Evolutionary conservation across 1,139 yeast species (phyloP), one percentile per base, ranked within the genome.

Genomic region (Spencermartinsiella ligniputridi): DNA sequence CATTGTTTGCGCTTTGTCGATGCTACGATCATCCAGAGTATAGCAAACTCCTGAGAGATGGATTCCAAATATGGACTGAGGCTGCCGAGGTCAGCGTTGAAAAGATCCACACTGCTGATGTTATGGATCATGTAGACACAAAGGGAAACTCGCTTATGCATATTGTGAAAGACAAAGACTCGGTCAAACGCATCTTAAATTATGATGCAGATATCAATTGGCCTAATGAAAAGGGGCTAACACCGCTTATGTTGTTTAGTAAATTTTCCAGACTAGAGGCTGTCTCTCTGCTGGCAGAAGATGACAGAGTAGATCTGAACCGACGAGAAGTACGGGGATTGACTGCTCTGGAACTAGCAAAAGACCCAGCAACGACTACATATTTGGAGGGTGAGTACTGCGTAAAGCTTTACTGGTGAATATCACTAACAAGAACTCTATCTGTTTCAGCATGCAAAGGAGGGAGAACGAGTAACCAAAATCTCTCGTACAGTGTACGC

Each of bases 11-110:
- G 4, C 63, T 87, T 3, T 79, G 88, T 53, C 69, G 96, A 40
- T 81, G 92, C 51, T 90, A 90, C 63, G 97, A 90, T 59, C 92
- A 86, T 54, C 67, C 76, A 0, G 64, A 78, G 21, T 90, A 90
- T 59, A 62, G 69, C 1, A 61, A 60, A 1, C 62, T 89, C 55
- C 63, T 87, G 2, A 50, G 58, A 12, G 61, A 59, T 2, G 78
- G 81, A 0, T 74, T 84, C 45, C 52, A 61, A 0, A 69, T 75
- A 2, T 57, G 62, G 59, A 46, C 42, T 21, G 24, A 39, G 20
- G 41, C 40, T 20, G 40, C 43, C n/a, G 29, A 39, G n/a, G 32
- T 8, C 5, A 5, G n/a, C 5, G 15, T 9, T 27, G 32, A 27
- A 15, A 27, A 27, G 15, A 27, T 27, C 8, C 32, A 8, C 15